Evolutionary conservation across 208 protist genomes (phyloP), one percentile per base, ranked within the genome.

Genomic region (Trichomonas gallinae): DNA sequence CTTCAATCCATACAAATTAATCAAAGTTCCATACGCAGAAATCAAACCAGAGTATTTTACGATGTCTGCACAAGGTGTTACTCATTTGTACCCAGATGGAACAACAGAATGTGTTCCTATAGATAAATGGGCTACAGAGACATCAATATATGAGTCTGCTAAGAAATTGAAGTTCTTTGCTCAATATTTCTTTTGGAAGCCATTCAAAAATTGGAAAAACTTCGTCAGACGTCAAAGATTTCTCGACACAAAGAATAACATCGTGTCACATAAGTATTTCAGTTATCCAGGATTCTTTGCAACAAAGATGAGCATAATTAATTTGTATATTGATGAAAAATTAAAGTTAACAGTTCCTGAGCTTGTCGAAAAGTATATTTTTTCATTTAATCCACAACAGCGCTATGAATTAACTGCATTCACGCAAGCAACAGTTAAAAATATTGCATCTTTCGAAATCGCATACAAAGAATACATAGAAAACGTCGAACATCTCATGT

Each of bases 11-110:
- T 93, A 93, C 36, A 44, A 93, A 38, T 17, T 93, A 17, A 51
- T 38, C 42, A 93, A 93, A 93, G 87, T 93, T 38, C 87, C 87
- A 42, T 93, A 49, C 46, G 87, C 87, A 38, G 87, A 93, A 51
- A 38, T 93, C 45, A 93, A 48, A 38, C 26, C 44, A 8, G 87
- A 93, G 46, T 51, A 93, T 93, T 93, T 93, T 38, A 93, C 87
- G 2, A 93, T 93, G 87, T 93, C 87, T 34, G 87, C 87, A 48
- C 42, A 48, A 51, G 87, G 87, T 38, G 44, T 93, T 15, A 93
- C 87, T 6, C 44, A 58, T 51, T 34, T 93, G 15, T 15, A 51
- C 51, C 40, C 44, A 34, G 44, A 93, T 93, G 87, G 87, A 17
- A 51, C 11, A 48, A 58, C 87, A 38, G 87, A 93, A 38, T 48